phyloP scores from a whole-genome alignment of 352 stramenopile species.

The Pythium myriotylum region DNA sequence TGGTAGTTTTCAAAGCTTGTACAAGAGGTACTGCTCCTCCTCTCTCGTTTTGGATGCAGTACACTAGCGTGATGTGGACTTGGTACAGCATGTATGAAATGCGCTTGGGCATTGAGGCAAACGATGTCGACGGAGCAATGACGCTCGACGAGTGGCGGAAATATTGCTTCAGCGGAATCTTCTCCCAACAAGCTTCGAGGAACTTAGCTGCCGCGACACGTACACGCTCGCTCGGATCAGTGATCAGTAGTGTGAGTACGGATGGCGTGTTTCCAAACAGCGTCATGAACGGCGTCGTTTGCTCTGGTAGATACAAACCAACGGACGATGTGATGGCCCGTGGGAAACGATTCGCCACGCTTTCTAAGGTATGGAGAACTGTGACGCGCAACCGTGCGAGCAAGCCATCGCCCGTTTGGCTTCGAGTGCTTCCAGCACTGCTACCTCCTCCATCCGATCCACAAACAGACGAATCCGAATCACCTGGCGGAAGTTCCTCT shows the following conservation, averaged over 20 bases:
- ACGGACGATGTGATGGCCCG: constrained; percentile 77
- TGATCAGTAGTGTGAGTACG: constrained; percentile 75
- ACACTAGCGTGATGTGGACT: constrained; percentile 80
- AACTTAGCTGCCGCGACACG: constrained; percentile 77
- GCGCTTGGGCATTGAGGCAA: constrained; percentile 84
- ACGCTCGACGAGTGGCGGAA: constrained; percentile 59
- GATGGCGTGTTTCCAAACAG: constrained; percentile 77
- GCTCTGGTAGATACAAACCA: constrained; percentile 80
- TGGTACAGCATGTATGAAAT: constrained; percentile 87
- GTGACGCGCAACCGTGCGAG: constrained; percentile 73
- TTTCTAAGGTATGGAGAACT: constrained; percentile 71
- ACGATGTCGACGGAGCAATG: constrained; percentile 61
- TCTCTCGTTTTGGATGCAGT: constrained; percentile 82
- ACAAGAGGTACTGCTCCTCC: constrained; percentile 47
- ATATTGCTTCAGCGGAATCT: constrained; percentile 82
- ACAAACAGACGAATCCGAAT: constrained; percentile 78
- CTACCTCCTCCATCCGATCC: constrained; percentile 56
- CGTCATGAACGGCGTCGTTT: constrained; percentile 82
- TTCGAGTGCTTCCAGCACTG: constrained; percentile 24
- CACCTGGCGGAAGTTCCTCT: constrained; percentile 56
- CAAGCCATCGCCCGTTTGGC: constrained; percentile 53
- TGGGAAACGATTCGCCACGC: constrained; percentile 68
- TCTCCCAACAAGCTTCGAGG: constrained; percentile 81
- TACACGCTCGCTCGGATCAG: constrained; percentile 76
- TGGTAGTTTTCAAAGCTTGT: constrained; percentile 75